Evolutionary conservation across 495 filamentous ascomycete species (phyloP).

Genomic region (Pyrenula aspistea): DNA sequence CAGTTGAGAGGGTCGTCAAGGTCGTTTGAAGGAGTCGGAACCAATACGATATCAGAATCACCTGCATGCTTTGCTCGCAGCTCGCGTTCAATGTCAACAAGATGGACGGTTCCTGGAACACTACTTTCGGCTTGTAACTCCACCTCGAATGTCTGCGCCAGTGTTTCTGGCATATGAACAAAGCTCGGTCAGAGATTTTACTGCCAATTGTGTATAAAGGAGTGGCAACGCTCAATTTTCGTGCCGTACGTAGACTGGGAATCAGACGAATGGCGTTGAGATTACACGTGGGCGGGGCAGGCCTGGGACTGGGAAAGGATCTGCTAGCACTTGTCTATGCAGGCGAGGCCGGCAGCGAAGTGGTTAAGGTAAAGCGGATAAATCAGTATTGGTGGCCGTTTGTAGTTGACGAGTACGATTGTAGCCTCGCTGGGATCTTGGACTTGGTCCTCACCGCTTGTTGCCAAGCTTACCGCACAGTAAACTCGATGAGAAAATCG

Average conservation of each 20-base stretch:
- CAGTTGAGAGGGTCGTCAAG: constrained; percentile 54
- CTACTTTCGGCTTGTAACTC: neutral
- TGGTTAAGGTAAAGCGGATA: neutral
- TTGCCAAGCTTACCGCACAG: no score
- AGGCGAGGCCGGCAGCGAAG: neutral
- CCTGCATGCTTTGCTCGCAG: constrained; percentile 28
- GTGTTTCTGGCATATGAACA: neutral
- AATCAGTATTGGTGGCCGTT: neutral
- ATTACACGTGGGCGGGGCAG: neutral
- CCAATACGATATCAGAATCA: constrained; percentile 41
- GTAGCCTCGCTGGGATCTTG: no score
- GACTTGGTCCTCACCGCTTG: no score
- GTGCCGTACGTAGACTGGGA: neutral
- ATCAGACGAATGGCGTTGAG: neutral
- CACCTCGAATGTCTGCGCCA: neutral
- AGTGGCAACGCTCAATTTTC: neutral
- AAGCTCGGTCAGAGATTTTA: neutral
- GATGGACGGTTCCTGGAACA: constrained; percentile 40
- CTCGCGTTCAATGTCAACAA: constrained; percentile 40
- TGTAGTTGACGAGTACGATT: neutral
- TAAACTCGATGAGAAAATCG: no score
- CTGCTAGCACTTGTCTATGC: neutral
- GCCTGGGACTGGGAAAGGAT: neutral
- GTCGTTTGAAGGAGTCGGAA: constrained; percentile 44
- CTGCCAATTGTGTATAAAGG: neutral